Evolutionary conservation across 352 stramenopile genomes (phyloP).

Genomic region (Globisporangium parvum): DNA sequence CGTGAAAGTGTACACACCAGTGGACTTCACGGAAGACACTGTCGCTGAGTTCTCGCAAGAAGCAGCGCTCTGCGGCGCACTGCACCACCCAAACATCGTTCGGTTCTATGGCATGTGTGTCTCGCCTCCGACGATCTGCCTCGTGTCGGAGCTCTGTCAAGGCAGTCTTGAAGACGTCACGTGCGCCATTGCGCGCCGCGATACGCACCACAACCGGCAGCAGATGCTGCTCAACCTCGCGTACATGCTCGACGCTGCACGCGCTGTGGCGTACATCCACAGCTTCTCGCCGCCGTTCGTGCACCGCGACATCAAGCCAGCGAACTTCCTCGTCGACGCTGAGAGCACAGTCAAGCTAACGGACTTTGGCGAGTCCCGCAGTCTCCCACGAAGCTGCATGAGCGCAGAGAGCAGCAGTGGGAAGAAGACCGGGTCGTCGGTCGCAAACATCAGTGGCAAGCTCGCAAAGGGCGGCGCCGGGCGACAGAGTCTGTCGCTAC

Average conservation of each 20-base stretch:
- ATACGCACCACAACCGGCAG: conserved; percentile 35
- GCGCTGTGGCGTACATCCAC: conserved; percentile 67
- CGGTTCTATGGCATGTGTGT: conserved; percentile 63
- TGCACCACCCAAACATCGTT: conserved; percentile 62
- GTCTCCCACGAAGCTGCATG: conserved; percentile 28
- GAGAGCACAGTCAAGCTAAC: conserved; percentile 57
- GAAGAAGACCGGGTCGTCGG: conserved; percentile 4
- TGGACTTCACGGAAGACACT: conserved; percentile 50
- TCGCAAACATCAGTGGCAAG: neutral
- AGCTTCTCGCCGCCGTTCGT: conserved; percentile 68
- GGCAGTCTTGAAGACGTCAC: conserved; percentile 54
- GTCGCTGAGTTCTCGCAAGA: conserved; percentile 57
- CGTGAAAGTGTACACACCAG: conserved; percentile 66
- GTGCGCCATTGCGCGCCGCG: conserved; percentile 24
- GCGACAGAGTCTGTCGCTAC: conserved; percentile 26
- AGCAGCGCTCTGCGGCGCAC: conserved; percentile 41
- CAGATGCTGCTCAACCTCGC: conserved; percentile 52
- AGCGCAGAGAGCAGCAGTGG: conserved; percentile 14
- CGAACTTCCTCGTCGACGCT: conserved; percentile 65
- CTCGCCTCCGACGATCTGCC: conserved; percentile 53
- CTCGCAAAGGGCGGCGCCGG: neutral
- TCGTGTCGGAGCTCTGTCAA: conserved; percentile 65
- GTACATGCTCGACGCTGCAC: conserved; percentile 60
- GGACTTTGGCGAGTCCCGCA: conserved; percentile 63
- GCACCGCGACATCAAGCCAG: conserved; percentile 72